These are phyloP conservation scores for Kwoniella shandongensis DNA, from an alignment of 768 basidiomycete species.

Conservation along the genomic window DNA sequence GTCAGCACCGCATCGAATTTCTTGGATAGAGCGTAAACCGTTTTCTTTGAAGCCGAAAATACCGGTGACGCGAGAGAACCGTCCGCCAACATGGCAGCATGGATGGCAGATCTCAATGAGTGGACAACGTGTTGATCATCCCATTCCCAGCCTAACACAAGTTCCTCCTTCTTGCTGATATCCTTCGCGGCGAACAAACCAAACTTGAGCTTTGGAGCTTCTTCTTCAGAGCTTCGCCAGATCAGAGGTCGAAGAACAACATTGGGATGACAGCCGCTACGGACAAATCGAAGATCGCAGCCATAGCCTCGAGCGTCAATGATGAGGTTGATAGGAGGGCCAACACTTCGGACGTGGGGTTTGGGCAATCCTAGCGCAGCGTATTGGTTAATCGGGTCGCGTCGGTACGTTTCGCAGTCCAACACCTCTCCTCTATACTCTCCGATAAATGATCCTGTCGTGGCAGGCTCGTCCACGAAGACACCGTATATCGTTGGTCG, in stretches of 20 bases:
- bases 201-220: constrained; percentile 61
- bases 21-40: constrained; percentile 17
- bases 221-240: constrained; percentile 44
- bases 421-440: constrained; percentile 67
- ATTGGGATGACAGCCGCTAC: constrained; percentile 68
- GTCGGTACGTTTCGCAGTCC: constrained; percentile 67
- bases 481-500: constrained; percentile 59
- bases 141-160: constrained; percentile 94
- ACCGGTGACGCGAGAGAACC: constrained; percentile 57
- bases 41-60: constrained; percentile 9
- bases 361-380: constrained; percentile 71
- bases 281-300: constrained; percentile 63
- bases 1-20: constrained; percentile 45
- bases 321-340: constrained; percentile 72
- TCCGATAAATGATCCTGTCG: constrained; percentile 62
- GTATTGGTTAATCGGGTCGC: constrained; percentile 84
- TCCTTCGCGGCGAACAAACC: constrained; percentile 77
- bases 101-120: constrained; percentile 55
- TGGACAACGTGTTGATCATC: constrained; percentile 88
- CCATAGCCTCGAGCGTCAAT: constrained; percentile 77
- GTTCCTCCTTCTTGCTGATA: constrained; percentile 75
- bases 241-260: constrained; percentile 64
- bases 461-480: constrained; percentile 65
- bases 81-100: constrained; percentile 60
- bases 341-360: constrained; percentile 75